Conservation (phyloP, 1,139 yeast genomes). For the Magnusiomyces suaveolens region DNA sequence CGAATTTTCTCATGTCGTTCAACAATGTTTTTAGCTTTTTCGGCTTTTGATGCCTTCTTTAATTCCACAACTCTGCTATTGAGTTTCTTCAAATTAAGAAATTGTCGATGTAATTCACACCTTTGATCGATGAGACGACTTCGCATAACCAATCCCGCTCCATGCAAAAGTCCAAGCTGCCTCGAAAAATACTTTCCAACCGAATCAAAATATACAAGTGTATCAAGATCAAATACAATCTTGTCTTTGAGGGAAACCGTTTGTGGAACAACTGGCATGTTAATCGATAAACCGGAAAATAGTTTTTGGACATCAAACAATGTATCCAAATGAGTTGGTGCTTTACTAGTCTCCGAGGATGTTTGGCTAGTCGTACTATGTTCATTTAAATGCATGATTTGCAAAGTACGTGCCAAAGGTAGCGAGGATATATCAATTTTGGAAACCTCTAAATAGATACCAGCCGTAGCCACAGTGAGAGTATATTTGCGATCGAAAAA, state of each 20-base stretch:
- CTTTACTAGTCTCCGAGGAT: neutral
- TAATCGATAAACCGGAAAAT: neutral
- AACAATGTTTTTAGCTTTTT: constrained; percentile 13
- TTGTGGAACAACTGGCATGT: neutral
- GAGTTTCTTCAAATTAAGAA: constrained; percentile 15
- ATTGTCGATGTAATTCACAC: constrained; percentile 33
- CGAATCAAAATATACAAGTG: constrained; percentile 24
- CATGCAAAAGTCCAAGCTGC: constrained; percentile 25
- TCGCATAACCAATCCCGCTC: constrained; percentile 28
- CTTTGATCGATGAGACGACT: constrained; percentile 30
- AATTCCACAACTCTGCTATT: constrained; percentile 24
- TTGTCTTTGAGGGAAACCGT: constrained; percentile 10
- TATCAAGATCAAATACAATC: constrained; percentile 13
- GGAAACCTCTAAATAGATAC: constrained; percentile 5
- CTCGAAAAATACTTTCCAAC: constrained; percentile 20
- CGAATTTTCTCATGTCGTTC: constrained; percentile 30
- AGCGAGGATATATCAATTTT: neutral
- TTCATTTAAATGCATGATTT: neutral
- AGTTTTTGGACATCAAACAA: constrained; percentile 1
- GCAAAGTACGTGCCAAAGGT: neutral
- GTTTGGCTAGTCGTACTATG: neutral
- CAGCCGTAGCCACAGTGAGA: neutral
- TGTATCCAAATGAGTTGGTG: constrained; percentile 4
- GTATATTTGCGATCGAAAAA: neutral
- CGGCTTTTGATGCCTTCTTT: constrained; percentile 15